Evolutionary conservation across 805 yeast species (phyloP).

Genomic region (Lipomyces anomalus): DNA sequence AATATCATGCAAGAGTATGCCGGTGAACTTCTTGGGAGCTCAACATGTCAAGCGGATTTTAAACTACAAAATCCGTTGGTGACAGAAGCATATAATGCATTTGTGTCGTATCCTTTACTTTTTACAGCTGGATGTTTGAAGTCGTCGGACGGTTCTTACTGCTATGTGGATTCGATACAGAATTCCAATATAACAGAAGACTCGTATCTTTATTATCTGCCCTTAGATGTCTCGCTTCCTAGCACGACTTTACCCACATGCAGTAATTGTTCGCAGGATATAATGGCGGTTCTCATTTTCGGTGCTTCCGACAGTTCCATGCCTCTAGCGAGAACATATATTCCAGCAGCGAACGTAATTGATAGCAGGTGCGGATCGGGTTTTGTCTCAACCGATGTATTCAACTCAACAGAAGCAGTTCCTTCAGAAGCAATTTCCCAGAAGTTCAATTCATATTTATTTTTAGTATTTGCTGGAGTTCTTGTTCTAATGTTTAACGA

Average conservation of each 20-base stretch:
- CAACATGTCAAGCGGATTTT: constrained; percentile 26
- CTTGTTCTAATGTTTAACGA: no score
- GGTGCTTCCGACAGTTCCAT: constrained; percentile 24
- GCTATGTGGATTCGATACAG: constrained; percentile 29
- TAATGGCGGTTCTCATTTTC: constrained; percentile 27
- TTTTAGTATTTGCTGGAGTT: no score
- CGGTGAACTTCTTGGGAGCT: constrained; percentile 9
- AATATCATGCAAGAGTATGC: constrained; percentile 25
- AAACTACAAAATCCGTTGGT: constrained; percentile 28
- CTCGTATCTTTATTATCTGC: constrained; percentile 30
- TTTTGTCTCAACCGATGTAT: constrained; percentile 8
- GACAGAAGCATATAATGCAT: constrained; percentile 28
- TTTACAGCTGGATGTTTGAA: constrained; percentile 30
- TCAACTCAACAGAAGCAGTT: constrained; percentile 5
- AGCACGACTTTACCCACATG: constrained; percentile 20
- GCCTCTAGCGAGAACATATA: constrained; percentile 29
- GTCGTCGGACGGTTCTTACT: constrained; percentile 23
- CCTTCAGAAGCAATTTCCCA: constrained; percentile 1
- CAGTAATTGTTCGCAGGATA: constrained; percentile 25
- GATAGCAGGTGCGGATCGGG: constrained; percentile 22
- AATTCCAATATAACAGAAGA: constrained; percentile 23
- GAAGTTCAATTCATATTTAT: no score
- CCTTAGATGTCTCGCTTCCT: constrained; percentile 30
- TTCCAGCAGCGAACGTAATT: constrained; percentile 27
- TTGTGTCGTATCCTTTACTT: constrained; percentile 27